phyloP scores from a whole-genome alignment of 2,329 filamentous ascomycete genomes.

The Colletotrichum eleusines region DNA sequence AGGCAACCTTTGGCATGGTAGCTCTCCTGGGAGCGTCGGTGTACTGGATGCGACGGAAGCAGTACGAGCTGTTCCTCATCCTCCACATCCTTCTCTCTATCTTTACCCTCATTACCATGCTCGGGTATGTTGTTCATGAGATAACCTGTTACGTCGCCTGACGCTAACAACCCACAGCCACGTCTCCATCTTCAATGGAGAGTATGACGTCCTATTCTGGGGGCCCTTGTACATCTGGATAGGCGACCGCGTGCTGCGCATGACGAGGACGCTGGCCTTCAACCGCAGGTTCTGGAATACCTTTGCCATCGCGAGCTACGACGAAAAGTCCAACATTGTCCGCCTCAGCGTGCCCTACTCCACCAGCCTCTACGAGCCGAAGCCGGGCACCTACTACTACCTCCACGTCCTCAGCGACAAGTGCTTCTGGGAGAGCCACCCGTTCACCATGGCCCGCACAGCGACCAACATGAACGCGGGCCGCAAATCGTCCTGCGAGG shows the following conservation, averaged over 20 bases:
- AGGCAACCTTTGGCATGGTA: slow-evolving; percentile 61
- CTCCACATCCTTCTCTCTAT: slow-evolving; percentile 65
- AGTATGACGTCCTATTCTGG: slow-evolving; percentile 64
- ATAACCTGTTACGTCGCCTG: neutral
- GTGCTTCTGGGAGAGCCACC: slow-evolving; percentile 63
- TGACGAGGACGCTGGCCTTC: slow-evolving; percentile 56
- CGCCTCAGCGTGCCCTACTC: slow-evolving; percentile 54
- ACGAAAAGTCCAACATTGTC: slow-evolving; percentile 56
- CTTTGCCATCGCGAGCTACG: slow-evolving; percentile 51
- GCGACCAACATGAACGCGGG: slow-evolving; percentile 16
- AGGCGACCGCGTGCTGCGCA: slow-evolving; percentile 60
- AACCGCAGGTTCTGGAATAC: slow-evolving; percentile 55
- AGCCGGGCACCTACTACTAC: slow-evolving; percentile 60
- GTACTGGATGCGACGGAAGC: slow-evolving; percentile 62
- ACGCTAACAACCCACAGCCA: slow-evolving; percentile 51
- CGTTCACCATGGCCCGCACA: slow-evolving; percentile 59
- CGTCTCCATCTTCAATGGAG: slow-evolving; percentile 63
- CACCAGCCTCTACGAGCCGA: slow-evolving; percentile 50
- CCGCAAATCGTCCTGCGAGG: slow-evolving; percentile 48
- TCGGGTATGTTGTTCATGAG: slow-evolving; percentile 56
- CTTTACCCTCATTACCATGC: slow-evolving; percentile 62
- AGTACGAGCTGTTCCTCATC: slow-evolving; percentile 65
- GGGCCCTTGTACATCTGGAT: slow-evolving; percentile 62
- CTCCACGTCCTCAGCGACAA: slow-evolving; percentile 56
- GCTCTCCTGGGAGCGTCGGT: slow-evolving; percentile 60